Conservation (phyloP, 192 early-diverging fungal species). For the Rhizophagus prolifer region DNA sequence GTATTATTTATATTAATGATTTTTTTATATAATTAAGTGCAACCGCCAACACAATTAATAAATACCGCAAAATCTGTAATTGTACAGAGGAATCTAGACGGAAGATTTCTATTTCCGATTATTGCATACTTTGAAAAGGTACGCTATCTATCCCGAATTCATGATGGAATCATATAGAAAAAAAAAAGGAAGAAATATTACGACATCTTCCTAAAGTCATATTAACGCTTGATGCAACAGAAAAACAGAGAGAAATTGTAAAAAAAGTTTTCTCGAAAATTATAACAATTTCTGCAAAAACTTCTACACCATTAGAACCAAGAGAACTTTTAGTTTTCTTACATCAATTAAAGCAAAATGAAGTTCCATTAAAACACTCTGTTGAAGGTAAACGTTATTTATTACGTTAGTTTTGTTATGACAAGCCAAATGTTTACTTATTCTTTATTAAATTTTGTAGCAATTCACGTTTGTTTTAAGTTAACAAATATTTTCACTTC, state of each 20-base stretch:
- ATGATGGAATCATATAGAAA: background rate
- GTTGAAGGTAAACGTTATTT: conserved; percentile 60
- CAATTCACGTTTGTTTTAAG: conserved; percentile 73
- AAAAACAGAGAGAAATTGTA: conserved; percentile 57
- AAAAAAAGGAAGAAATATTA: conserved; percentile 52
- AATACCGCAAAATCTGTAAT: conserved; percentile 53
- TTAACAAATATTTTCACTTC: conserved; percentile 64
- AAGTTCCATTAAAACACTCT: conserved; percentile 58
- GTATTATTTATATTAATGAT: background rate
- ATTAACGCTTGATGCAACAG: conserved; percentile 61
- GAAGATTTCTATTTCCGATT: conserved; percentile 68
- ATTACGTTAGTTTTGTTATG: background rate
- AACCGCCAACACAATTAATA: conserved; percentile 53
- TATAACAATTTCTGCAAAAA: conserved; percentile 37
- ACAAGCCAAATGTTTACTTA: background rate
- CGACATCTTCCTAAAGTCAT: conserved; percentile 62
- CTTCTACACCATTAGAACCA: conserved; percentile 47
- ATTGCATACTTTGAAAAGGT: conserved; percentile 63
- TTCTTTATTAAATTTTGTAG: conserved; percentile 39
- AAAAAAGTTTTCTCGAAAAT: conserved; percentile 62
- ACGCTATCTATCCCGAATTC: conserved; percentile 5
- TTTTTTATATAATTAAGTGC: conserved; percentile 32
- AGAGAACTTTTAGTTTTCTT: conserved; percentile 67
- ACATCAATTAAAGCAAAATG: conserved; percentile 65
- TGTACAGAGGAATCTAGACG: conserved; percentile 56